A percentile compares a stretch with the other conserved stretches of the same genome.
Evolutionary conservation across 2,329 filamentous ascomycete genomes (phyloP).

Genomic region (Phoma sp.): DNA sequence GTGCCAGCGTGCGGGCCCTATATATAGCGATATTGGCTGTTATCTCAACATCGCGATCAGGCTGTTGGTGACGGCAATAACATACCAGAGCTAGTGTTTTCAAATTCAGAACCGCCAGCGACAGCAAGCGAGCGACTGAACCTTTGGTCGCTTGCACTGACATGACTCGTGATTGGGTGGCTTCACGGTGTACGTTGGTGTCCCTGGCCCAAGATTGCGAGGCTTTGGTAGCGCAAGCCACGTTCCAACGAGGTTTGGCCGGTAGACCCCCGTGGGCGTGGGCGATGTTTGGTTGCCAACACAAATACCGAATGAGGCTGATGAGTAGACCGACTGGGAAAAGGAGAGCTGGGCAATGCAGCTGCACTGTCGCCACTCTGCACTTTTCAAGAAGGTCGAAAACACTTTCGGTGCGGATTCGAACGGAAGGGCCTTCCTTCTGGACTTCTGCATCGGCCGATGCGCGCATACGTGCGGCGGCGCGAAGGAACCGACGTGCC

Average conservation of each 20-base stretch:
- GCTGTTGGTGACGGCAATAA: slow-evolving; percentile 2
- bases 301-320: not conserved
- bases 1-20: slow-evolving; percentile 1
- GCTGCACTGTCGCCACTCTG: slow-evolving; percentile 1
- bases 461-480: not conserved
- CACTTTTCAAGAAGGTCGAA: slow-evolving; percentile 5
- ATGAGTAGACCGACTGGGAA: not conserved
- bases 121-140: slow-evolving; percentile 4
- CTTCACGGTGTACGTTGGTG: not conserved
- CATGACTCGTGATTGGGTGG: slow-evolving; percentile 4
- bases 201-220: not conserved
- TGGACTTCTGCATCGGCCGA: not conserved
- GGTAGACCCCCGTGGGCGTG: not conserved
- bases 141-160: not conserved
- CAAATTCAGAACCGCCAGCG: not conserved
- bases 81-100: not conserved
- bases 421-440: not conserved
- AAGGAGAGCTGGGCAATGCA: not conserved
- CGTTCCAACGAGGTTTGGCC: not conserved
- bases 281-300: not conserved
- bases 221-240: slow-evolving; percentile 7
- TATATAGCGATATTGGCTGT: slow-evolving; percentile 13
- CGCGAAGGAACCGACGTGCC: slow-evolving; percentile 1
- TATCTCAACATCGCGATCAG: slow-evolving; percentile 10
- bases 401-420: not conserved